Evolutionary conservation across 495 filamentous ascomycete genomes (phyloP).

Genomic region (Astrocystis sublimbata): DNA sequence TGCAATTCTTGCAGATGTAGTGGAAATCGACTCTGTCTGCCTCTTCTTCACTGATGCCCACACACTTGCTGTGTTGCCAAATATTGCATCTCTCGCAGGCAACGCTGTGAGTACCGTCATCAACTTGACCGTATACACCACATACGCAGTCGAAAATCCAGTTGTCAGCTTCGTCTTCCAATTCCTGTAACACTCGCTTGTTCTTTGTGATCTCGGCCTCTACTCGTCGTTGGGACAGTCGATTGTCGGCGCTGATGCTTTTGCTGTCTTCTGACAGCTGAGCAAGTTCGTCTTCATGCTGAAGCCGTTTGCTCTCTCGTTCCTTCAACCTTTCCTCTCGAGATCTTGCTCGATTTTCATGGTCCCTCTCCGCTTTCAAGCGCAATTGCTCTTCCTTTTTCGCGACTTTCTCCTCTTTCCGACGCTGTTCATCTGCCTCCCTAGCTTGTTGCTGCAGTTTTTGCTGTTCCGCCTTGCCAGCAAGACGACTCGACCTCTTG

Average conservation of each 20-base stretch:
- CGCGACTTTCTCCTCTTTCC: constrained; percentile 63
- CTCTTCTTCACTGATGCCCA: constrained; percentile 72
- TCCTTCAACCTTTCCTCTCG: constrained; percentile 82
- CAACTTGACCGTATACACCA: constrained; percentile 84
- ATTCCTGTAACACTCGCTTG: constrained; percentile 68
- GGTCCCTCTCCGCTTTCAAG: constrained; percentile 67
- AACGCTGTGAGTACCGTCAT: constrained; percentile 90
- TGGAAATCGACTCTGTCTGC: constrained; percentile 86
- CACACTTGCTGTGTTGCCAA: constrained; percentile 94
- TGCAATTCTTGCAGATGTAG: constrained; percentile 81
- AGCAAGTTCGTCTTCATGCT: constrained; percentile 81
- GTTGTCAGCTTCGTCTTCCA: constrained; percentile 73
- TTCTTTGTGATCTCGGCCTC: constrained; percentile 76
- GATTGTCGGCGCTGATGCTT: constrained; percentile 60
- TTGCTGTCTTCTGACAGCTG: constrained; percentile 76
- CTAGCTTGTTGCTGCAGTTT: constrained; percentile 67
- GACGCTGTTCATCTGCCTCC: constrained; percentile 71
- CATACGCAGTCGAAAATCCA: constrained; percentile 97
- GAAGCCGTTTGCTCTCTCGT: constrained; percentile 73
- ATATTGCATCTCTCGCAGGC: constrained; percentile 94
- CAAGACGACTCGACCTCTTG: constrained; percentile 87
- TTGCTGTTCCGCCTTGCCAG: constrained; percentile 76
- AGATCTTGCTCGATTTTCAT: constrained; percentile 79
- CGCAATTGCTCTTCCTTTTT: constrained; percentile 68
- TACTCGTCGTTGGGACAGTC: constrained; percentile 75